Evolutionary conservation across 1,139 yeast species (phyloP), one percentile per base, ranked within the genome.

Genomic region (Kodamaea sp.): DNA sequence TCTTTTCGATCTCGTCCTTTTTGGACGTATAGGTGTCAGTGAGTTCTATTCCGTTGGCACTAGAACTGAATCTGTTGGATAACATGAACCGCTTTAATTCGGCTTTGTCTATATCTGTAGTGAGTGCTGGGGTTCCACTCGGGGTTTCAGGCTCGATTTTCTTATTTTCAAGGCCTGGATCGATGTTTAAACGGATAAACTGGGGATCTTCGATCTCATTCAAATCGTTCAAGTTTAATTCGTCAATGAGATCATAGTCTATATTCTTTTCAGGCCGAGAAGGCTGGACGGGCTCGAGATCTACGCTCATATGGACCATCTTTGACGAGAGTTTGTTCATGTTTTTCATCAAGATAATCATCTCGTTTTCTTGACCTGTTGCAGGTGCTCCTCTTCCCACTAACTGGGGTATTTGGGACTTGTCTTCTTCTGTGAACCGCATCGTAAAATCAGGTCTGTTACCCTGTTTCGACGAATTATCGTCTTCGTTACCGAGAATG

Each of bases 401-500:
- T 25, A 26, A 24, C 3, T 19, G 10, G 8, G 33, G 20, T 7
- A 20, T 18, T 15, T 32, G 33, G 21, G 21, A 6, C 3, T 31
- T 35, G 9, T 9, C 4, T 22, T 37, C 35, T 28, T 62, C 85
- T 59, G 82, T 80, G 38, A 75, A 78, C 42, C 83, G 76, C 97
- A 90, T 90, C 7, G 97, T 90, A 39, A 86, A 67, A 58, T 90
- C 97, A 0, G 97, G 96, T 24, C 73, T 68, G 53, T 88, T 87
- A 0, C 97, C 97, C 36, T 76, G 60, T 44, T 70, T 77, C 36
- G 82, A 83, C 0, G 96, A 76, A 55, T 86, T 87, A 55, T 90
- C 95, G 37, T 82, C 85, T 40, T 76, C 77, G 54, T 92, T 92
- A 2, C 89, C 97, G 32, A 73, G 77, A 21, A 92, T 61, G 54